phyloP scores from a whole-genome alignment of 768 basidiomycete species.

The Clathrus columnatus region DNA sequence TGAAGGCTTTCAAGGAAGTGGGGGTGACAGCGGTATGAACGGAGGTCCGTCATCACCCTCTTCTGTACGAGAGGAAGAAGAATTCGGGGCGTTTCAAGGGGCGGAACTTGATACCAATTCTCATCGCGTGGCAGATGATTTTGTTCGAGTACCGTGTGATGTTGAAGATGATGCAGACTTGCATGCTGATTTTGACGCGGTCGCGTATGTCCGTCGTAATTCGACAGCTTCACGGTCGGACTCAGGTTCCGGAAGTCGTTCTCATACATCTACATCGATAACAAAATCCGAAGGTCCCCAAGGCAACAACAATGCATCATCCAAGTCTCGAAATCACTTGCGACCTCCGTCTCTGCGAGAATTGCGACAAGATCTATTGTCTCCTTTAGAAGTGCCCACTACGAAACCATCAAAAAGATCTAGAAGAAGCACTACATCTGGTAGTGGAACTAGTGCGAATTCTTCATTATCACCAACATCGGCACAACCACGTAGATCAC shows the following conservation, averaged over 20 bases:
- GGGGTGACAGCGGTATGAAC: slow-evolving; percentile 14
- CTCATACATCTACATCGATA: slow-evolving; percentile 47
- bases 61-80: slow-evolving; percentile 14
- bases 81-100: slow-evolving; percentile 23
- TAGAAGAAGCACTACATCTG: slow-evolving; percentile 17
- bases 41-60: slow-evolving; percentile 16
- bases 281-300: slow-evolving; percentile 17
- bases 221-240: slow-evolving; percentile 24
- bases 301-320: slow-evolving; percentile 20
- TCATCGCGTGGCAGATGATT: slow-evolving; percentile 4
- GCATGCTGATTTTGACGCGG: slow-evolving; percentile 53
- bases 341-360: slow-evolving; percentile 2
- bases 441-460: not conserved
- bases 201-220: slow-evolving; percentile 34
- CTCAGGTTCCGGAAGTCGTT: slow-evolving; percentile 51
- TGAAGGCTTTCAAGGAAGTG: slow-evolving; percentile 61
- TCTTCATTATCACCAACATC: slow-evolving; percentile 9
- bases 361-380: not conserved
- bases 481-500: slow-evolving; percentile 17
- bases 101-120: slow-evolving; percentile 14
- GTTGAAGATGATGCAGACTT: slow-evolving; percentile 33
- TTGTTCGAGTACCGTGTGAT: slow-evolving; percentile 17
- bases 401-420: not conserved
- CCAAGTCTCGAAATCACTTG: slow-evolving; percentile 10
- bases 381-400: not conserved